A percentile compares a stretch with the other conserved stretches of the same genome.
These are phyloP conservation scores for Pseudonectria foliicola DNA, from an alignment of 2,329 filamentous ascomycete species.

Conservation along the genomic window DNA sequence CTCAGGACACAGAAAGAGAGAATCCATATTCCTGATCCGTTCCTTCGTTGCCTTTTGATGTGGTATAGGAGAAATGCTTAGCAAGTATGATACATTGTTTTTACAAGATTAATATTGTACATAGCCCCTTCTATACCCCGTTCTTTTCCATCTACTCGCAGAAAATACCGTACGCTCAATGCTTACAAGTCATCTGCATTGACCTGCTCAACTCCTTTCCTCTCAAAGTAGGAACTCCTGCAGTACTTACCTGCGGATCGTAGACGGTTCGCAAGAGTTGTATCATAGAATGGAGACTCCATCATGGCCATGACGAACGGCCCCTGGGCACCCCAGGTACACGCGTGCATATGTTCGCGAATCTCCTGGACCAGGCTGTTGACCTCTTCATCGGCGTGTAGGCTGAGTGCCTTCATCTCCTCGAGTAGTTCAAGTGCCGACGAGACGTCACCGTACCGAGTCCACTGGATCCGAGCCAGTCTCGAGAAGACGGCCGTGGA, in stretches of 20 bases:
- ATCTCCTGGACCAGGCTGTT: conserved; percentile 22
- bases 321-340: conserved; percentile 30
- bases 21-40: too few species aligned
- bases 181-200: too few species aligned
- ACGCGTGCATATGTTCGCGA: conserved; percentile 27
- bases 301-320: conserved; percentile 33
- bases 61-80: too few species aligned
- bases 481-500: conserved; percentile 64
- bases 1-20: too few species aligned
- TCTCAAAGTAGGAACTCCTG: too few species aligned
- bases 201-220: too few species aligned
- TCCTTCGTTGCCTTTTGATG: too few species aligned
- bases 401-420: conserved; percentile 59
- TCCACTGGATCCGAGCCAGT: conserved; percentile 56
- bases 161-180: too few species aligned
- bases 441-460: conserved; percentile 49
- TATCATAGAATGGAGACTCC: conserved; percentile 29
- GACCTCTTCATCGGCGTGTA: conserved; percentile 44
- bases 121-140: background rate
- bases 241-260: conserved; percentile 16
- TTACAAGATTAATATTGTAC: background rate
- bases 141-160: too few species aligned
- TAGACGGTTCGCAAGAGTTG: conserved; percentile 19
- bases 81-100: background rate
- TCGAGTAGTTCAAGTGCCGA: conserved; percentile 49